Evolutionary conservation across 331 rosid species (phyloP), one percentile per base, ranked within the genome.

Genomic region (Stylosanthes scabra): DNA sequence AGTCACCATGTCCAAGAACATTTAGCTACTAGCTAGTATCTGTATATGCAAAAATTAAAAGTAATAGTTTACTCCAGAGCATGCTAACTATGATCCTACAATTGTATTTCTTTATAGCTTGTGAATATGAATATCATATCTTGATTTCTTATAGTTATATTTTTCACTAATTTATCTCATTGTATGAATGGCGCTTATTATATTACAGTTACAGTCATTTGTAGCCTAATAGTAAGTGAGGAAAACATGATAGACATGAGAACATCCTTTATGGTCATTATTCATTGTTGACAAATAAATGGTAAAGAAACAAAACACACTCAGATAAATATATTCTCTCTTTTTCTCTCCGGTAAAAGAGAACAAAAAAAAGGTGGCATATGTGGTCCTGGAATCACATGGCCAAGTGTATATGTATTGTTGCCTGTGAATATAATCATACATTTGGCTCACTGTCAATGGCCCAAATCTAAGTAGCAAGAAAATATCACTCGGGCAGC

Each of bases 401-500:
- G 45, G 25, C 13, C 0, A 61, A 7, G 5, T 34, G 8, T 52
- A 52, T 34, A 12, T 59, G 25, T 20, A 20, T 20, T 20, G 65
- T 29, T 59, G 11, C 65, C 13, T 15, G 25, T 59, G 65, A 34
- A 28, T 58, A 1, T 8, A 37, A 37, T 9, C 13, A 3, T 60
- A 60, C 27, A 15, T 39, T 8, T 62, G 49, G 50, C n/a, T 62
- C 29, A 34, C 4, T 34, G 39, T 34, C 1, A 34, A 34, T 62
- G 49, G 50, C n/a, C 39, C 29, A 40, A 39, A 7, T n/a, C 42
- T 60, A 12, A 37, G 47, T 9, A 34, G 20, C 27, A 60, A 60
- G 46, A n/a, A 60, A 60, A 37, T 60, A 37, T 60, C 27, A 34
- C 11, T 34, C 47, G 45, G 34, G 66, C 66, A 60, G 66, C 66